Conservation (phyloP, 2,329 filamentous ascomycete genomes). For the Lachnellula cervina region DNA sequence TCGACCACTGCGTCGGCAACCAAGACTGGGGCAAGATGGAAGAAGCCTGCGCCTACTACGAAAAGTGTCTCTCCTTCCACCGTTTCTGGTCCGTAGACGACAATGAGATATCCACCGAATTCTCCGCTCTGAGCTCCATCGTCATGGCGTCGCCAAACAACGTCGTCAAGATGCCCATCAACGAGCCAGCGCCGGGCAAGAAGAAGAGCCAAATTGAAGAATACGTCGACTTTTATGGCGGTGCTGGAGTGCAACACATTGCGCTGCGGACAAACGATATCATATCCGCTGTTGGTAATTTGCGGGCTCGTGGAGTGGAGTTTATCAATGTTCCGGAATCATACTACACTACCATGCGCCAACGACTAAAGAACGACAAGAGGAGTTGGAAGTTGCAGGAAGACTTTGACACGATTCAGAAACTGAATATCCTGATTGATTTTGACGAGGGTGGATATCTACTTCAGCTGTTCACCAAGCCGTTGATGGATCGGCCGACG, state of each 20-base stretch:
- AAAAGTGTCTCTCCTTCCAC: conserved; percentile 85
- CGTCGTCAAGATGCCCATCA: conserved; percentile 95
- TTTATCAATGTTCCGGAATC: conserved; percentile 87
- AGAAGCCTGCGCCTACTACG: conserved; percentile 65
- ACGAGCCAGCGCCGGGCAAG: conserved; percentile 86
- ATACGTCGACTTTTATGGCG: conserved; percentile 84
- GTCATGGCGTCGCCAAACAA: conserved; percentile 87
- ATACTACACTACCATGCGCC: conserved; percentile 76
- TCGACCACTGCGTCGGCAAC: conserved; percentile 97
- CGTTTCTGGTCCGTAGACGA: conserved; percentile 98
- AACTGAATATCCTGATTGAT: conserved; percentile 84
- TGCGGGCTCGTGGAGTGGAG: conserved; percentile 83
- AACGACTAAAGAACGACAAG: conserved; percentile 62
- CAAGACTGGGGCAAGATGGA: conserved; percentile 91
- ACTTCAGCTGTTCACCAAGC: conserved; percentile 73
- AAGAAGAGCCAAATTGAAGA: conserved; percentile 94
- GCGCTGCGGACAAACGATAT: conserved; percentile 80
- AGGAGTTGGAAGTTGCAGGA: conserved; percentile 64
- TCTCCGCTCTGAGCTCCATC: conserved; percentile 79
- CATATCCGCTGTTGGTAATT: conserved; percentile 66
- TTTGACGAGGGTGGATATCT: conserved; percentile 92
- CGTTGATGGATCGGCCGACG: conserved; percentile 88
- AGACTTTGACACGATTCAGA: conserved; percentile 71
- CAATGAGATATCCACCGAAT: conserved; percentile 87
- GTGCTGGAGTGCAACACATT: conserved; percentile 89